These are phyloP conservation scores for Lojkania enalia DNA, from an alignment of 2,329 filamentous ascomycete species.

Conservation along the genomic window DNA sequence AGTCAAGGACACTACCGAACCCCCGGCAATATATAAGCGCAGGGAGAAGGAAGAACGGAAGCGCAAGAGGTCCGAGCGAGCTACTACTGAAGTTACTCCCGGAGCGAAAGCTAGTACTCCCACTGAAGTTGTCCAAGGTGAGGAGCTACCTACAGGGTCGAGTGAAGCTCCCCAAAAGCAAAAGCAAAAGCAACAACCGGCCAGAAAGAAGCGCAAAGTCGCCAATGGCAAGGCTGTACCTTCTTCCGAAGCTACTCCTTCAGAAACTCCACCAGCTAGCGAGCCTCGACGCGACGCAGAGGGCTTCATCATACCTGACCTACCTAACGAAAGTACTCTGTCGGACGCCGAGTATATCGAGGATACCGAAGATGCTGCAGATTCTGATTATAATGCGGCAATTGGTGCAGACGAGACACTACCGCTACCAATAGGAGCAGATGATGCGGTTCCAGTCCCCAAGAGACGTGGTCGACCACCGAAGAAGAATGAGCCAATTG, in stretches of 20 bases:
- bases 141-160: background rate
- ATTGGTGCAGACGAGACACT: background rate
- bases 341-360: background rate
- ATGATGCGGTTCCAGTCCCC: slow-evolving; percentile 19
- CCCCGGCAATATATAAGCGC: slow-evolving; percentile 77
- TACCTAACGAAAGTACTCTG: background rate
- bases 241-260: background rate
- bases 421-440: background rate
- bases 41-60: slow-evolving; percentile 51
- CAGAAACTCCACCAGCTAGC: background rate
- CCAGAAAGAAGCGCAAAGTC: slow-evolving; percentile 27
- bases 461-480: slow-evolving; percentile 42
- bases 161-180: slow-evolving; percentile 8
- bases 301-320: slow-evolving; percentile 35
- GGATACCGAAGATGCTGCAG: background rate
- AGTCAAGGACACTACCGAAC: slow-evolving; percentile 48
- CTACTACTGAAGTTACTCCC: too few species aligned
- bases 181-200: too few species aligned
- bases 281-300: slow-evolving; percentile 44
- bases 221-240: slow-evolving; percentile 19
- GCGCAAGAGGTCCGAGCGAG: slow-evolving; percentile 12
- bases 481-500: slow-evolving; percentile 36
- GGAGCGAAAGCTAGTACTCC: too few species aligned
- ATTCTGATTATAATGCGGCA: background rate
- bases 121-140: too few species aligned